Evolutionary conservation across 768 basidiomycete species (phyloP).

Genomic region (Serendipita sp.): DNA sequence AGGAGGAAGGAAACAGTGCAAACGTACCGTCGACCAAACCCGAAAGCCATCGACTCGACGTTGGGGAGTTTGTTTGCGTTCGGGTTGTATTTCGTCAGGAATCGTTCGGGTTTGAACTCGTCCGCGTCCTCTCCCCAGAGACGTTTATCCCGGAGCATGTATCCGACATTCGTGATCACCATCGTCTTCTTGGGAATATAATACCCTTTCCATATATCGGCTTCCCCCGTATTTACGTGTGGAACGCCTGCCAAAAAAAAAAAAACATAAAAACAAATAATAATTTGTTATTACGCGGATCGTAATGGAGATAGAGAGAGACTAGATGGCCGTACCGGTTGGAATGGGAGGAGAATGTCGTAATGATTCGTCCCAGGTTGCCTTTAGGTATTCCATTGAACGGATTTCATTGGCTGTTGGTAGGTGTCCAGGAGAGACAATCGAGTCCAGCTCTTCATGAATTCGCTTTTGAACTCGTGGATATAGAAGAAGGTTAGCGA

Average conservation of each 20-base stretch:
- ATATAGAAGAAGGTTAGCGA: background rate
- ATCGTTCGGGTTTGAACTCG: background rate
- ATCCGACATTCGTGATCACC: slow-evolving; percentile 16
- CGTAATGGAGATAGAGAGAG: no score
- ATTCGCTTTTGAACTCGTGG: background rate
- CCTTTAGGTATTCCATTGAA: background rate
- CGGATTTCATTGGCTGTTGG: background rate
- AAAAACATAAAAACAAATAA: no score
- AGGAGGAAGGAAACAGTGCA: no score
- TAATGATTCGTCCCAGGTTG: background rate
- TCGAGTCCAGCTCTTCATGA: background rate
- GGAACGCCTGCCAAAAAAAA: slow-evolving; percentile 1
- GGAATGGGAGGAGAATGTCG: background rate
- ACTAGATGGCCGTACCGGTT: background rate
- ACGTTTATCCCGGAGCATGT: background rate
- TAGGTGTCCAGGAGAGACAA: background rate
- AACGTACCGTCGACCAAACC: slow-evolving; percentile 3
- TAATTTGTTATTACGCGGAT: no score
- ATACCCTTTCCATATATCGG: slow-evolving; percentile 18
- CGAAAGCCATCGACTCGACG: background rate
- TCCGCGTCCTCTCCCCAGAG: background rate
- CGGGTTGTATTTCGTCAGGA: background rate
- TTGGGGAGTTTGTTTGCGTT: background rate
- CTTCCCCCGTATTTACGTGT: slow-evolving; percentile 18
- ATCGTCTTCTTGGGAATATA: slow-evolving; percentile 20